These are phyloP conservation scores for Akebia trifoliata DNA, from an alignment of 164 flowering plant species.

Conservation along the genomic window DNA sequence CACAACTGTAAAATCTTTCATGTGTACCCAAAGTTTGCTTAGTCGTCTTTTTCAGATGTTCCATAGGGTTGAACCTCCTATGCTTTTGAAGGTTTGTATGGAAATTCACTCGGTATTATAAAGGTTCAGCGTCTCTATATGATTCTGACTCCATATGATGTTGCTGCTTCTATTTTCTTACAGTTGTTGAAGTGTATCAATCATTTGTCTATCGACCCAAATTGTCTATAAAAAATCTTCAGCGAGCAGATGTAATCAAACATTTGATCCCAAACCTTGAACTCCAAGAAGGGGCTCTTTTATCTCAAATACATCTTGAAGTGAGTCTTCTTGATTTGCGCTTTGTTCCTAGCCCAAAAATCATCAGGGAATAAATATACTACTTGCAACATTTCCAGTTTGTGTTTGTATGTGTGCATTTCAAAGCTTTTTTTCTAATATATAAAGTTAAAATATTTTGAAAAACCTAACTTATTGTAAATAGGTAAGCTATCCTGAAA, in stretches of 20 bases:
- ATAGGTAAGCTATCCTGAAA: too few species aligned
- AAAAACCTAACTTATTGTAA: too few species aligned
- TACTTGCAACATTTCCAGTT: too few species aligned
- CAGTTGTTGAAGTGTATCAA: constrained; percentile 88
- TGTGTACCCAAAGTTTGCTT: constrained; percentile 95
- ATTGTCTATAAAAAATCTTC: constrained; percentile 94
- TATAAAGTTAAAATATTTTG: too few species aligned
- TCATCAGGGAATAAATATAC: too few species aligned
- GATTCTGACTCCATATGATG: background rate
- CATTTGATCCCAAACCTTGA: constrained; percentile 97
- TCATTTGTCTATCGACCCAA: constrained; percentile 93
- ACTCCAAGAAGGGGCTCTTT: constrained; percentile 82
- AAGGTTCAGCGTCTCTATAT: too few species aligned
- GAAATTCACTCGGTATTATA: too few species aligned
- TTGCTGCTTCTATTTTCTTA: constrained; percentile 11
- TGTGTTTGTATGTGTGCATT: too few species aligned
- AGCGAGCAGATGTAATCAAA: constrained; percentile 94
- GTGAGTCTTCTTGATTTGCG: constrained; percentile 31
- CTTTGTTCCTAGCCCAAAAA: background rate
- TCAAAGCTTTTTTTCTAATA: too few species aligned
- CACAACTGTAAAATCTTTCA: constrained; percentile 78
- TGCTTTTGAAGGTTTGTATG: constrained; percentile 73
- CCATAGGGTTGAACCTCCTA: constrained; percentile 77
- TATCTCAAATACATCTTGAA: constrained; percentile 83
- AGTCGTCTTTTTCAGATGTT: constrained; percentile 97